Conservation (phyloP, 768 basidiomycete species). For the Mycena rebaudengoi region DNA sequence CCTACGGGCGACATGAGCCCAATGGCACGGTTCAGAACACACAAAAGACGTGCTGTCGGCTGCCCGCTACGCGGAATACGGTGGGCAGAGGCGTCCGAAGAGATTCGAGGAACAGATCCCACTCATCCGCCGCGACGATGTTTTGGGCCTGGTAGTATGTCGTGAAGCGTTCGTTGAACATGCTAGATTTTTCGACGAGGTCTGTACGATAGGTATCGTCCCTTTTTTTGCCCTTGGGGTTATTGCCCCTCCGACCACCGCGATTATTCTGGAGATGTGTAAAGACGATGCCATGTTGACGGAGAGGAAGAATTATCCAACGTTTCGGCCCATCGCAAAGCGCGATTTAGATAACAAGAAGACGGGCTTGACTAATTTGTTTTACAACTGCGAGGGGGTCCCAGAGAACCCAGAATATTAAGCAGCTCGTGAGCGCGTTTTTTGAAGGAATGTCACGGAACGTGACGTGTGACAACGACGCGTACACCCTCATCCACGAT, state of each 20-base stretch:
- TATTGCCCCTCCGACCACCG: conserved; percentile 12
- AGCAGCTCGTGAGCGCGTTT: too few relatives aligned
- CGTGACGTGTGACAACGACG: conserved; percentile 38
- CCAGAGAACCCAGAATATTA: too few relatives aligned
- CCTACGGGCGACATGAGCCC: conserved; percentile 43
- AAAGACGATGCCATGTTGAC: too few relatives aligned
- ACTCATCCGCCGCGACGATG: conserved; percentile 81
- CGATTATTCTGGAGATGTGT: too few relatives aligned
- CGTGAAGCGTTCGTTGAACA: conserved; percentile 75
- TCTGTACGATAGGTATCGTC: conserved; percentile 55
- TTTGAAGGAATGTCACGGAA: too few relatives aligned
- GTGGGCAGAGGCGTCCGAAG: conserved; percentile 84
- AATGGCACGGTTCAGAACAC: not conserved
- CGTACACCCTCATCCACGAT: conserved; percentile 37
- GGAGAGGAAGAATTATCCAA: too few relatives aligned
- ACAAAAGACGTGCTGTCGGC: conserved; percentile 68
- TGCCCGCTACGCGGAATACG: conserved; percentile 92
- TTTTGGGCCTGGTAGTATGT: conserved; percentile 80
- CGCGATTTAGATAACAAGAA: too few relatives aligned
- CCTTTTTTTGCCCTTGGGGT: conserved; percentile 8
- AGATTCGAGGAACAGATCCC: conserved; percentile 73
- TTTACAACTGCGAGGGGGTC: too few relatives aligned
- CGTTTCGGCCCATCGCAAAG: too few relatives aligned
- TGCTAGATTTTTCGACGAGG: conserved; percentile 65
- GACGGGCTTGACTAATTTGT: too few relatives aligned